A percentile compares a stretch with the other conserved stretches of the same genome.
These are phyloP conservation scores for Kwoniella mangroviensis DNA, from an alignment of 768 basidiomycete species.

Conservation along the genomic window DNA sequence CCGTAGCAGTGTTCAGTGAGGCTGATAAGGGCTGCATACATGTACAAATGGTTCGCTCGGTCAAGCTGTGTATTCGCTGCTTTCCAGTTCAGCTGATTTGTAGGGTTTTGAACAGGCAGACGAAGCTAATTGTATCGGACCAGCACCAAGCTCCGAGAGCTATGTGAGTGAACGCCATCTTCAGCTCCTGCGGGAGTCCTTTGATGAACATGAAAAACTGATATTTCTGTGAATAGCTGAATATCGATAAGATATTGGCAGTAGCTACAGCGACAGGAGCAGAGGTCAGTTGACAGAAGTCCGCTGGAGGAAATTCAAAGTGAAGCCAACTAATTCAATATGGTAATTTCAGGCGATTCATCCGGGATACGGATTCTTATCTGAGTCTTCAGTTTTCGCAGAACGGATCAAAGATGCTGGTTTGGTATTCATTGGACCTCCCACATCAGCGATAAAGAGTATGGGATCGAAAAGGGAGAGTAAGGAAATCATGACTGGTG, in stretches of 20 bases:
- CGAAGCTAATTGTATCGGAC: constrained; percentile 90
- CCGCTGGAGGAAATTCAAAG: too few relatives aligned
- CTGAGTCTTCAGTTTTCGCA: constrained; percentile 86
- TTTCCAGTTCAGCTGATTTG: background rate
- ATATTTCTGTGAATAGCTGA: constrained; percentile 62
- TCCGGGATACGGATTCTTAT: constrained; percentile 91
- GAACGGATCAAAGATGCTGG: constrained; percentile 74
- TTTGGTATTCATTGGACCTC: constrained; percentile 88
- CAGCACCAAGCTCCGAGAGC: constrained; percentile 83
- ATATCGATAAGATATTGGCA: constrained; percentile 85
- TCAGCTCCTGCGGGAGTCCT: background rate
- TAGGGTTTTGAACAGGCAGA: constrained; percentile 64
- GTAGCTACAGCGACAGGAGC: constrained; percentile 80
- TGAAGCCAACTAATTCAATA: background rate
- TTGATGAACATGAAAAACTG: background rate
- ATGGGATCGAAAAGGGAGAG: constrained; percentile 99
- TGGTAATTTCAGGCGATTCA: constrained; percentile 73
- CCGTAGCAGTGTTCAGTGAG: constrained; percentile 89
- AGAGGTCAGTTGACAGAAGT: constrained; percentile 64
- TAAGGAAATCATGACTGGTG: constrained; percentile 90
- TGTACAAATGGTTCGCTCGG: constrained; percentile 66
- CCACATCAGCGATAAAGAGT: constrained; percentile 80
- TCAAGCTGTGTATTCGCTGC: constrained; percentile 48
- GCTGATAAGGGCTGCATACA: constrained; percentile 81
- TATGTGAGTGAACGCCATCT: constrained; percentile 67